These are phyloP conservation scores for Rhexocercosporidium sp. DNA, from an alignment of 2,329 filamentous ascomycete species.

Conservation along the genomic window DNA sequence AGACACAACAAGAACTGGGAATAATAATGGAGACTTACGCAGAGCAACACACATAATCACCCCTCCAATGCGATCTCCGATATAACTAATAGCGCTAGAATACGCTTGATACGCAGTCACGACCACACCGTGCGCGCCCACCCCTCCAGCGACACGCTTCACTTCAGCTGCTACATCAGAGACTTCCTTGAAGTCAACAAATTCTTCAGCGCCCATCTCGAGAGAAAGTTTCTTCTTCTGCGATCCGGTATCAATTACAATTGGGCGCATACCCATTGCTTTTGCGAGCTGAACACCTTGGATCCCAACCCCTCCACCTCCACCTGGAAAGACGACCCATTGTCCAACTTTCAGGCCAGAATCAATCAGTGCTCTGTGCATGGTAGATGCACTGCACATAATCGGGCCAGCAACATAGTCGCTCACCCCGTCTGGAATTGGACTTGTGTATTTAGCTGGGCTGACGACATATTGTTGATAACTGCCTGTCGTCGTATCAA, in stretches of 20 bases:
- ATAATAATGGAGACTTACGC: slow-evolving; percentile 15
- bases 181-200: slow-evolving; percentile 35
- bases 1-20: background rate
- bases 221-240: slow-evolving; percentile 34
- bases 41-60: slow-evolving; percentile 29
- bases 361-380: slow-evolving; percentile 59
- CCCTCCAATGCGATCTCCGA: slow-evolving; percentile 25
- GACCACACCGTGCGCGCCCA: slow-evolving; percentile 63
- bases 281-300: slow-evolving; percentile 38
- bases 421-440: slow-evolving; percentile 59
- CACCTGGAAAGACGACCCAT: slow-evolving; percentile 35
- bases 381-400: slow-evolving; percentile 64
- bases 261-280: slow-evolving; percentile 34
- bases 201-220: slow-evolving; percentile 35
- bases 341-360: slow-evolving; percentile 44
- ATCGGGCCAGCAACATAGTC: slow-evolving; percentile 63
- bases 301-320: slow-evolving; percentile 38
- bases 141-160: slow-evolving; percentile 28
- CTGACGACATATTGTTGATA: slow-evolving; percentile 65
- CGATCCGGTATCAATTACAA: slow-evolving; percentile 35
- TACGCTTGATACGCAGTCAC: slow-evolving; percentile 46
- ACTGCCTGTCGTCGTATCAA: slow-evolving; percentile 45
- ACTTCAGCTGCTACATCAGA: slow-evolving; percentile 29
- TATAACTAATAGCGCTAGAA: slow-evolving; percentile 21
- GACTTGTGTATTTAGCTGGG: slow-evolving; percentile 51